Conservation (phyloP, 495 filamentous ascomycete species). For the Aspergillus asperescens region DNA sequence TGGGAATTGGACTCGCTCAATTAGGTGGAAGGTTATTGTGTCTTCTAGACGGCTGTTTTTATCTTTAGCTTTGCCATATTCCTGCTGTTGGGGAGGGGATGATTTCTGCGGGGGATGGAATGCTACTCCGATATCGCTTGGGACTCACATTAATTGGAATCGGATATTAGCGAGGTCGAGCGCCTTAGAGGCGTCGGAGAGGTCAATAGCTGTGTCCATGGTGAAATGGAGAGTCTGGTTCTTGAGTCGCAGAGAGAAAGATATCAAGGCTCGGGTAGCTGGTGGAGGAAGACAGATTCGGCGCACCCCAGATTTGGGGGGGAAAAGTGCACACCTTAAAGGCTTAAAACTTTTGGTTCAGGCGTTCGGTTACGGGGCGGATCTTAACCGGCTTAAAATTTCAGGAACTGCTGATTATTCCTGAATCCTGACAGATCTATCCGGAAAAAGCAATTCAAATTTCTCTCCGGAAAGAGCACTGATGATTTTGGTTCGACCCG, state of each 20-base stretch:
- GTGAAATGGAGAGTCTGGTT: not conserved
- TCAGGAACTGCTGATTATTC: no score
- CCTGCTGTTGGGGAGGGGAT: not conserved
- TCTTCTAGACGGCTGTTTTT: conserved; percentile 83
- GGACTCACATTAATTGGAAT: conserved; percentile 83
- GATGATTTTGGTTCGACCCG: no score
- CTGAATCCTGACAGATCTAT: no score
- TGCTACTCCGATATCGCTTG: conserved; percentile 9
- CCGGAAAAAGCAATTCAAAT: no score
- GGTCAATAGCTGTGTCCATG: conserved; percentile 90
- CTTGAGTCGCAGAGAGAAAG: not conserved
- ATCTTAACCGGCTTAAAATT: not conserved
- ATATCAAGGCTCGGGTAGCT: not conserved
- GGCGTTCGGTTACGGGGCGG: conserved; percentile 2
- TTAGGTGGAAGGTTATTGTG: conserved; percentile 96
- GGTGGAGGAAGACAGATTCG: not conserved
- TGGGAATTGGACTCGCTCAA: conserved; percentile 96
- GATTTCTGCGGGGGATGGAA: conserved; percentile 14
- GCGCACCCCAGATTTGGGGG: no score
- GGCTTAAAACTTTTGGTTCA: no score
- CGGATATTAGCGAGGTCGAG: conserved; percentile 89
- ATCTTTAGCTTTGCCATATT: not conserved
- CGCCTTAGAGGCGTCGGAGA: conserved; percentile 75
- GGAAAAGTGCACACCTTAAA: not conserved
- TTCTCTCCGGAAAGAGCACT: no score